Base-by-base conservation (phyloP, 2,329 filamentous ascomycete species). In the Fonsecaea nubica region DNA sequence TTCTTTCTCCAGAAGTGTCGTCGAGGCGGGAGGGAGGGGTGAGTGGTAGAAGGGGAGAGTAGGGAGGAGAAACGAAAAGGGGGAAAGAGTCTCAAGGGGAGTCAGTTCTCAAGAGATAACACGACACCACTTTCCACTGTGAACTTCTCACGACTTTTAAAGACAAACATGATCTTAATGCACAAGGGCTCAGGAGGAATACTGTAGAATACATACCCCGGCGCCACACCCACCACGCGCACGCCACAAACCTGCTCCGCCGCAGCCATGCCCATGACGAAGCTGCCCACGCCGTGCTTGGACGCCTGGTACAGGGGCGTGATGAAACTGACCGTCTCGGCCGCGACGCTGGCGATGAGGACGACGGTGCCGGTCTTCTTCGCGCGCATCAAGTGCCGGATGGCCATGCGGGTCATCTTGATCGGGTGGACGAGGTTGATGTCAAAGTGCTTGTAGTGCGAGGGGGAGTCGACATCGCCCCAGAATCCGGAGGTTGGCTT, bases 181-280 rank as follows among this genome's bases (percentile, higher is more conserved):
- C 25, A 2, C 1, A 25, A 25, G 2, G 25, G 0, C 80, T 62
- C 85, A 81, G 6, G 87, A 65, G 42, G 84, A 76, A 5, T 80
- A 81, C 50, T 72, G 80, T 63, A 84, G 77, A 8, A 50, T 50
- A 50, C 45, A 21, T 50, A 50, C 0, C 86, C 86, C 0, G 86
- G 86, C 8, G 86, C 86, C 2, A 89, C 86, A 4, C 82, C 86
- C 21, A 85, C 87, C 12, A 88, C 85, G 0, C 85, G 76, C 60
- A 89, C 85, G 0, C 83, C 84, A 25, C 84, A 69, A 0, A 81
- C 80, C 0, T 71, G 73, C 18, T 87, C 85, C 4, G 88, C 78
- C 0, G 77, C 74, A 0, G 76, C 81, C 9, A 88, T 74, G 1
- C 78, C 80, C 63, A 85, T 81, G 6, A 87, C 67, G 42, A 85